Conservation (phyloP, 768 basidiomycete genomes). For the Phaffia tasmanica region DNA sequence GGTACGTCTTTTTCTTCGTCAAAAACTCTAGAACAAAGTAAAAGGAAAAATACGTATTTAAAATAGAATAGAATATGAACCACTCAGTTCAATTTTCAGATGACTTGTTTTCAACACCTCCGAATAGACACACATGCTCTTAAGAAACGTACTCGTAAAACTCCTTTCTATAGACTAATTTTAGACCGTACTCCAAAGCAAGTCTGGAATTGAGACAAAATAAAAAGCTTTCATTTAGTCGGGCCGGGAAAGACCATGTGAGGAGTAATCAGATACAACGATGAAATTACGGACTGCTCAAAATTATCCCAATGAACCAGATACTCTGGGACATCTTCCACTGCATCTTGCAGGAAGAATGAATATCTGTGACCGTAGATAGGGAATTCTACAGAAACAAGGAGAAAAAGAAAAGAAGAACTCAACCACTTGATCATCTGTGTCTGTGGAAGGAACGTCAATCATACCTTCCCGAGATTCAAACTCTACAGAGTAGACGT, state of each 20-base stretch:
- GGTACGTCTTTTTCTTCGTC: slow-evolving; percentile 63
- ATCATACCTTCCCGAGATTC: slow-evolving; percentile 46
- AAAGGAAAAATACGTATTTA: too few species aligned
- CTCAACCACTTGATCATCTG: too few species aligned
- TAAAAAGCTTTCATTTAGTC: background rate
- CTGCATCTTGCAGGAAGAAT: slow-evolving; percentile 88
- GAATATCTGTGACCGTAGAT: slow-evolving; percentile 80
- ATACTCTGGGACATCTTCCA: slow-evolving; percentile 94
- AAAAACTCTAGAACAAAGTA: slow-evolving; percentile 44
- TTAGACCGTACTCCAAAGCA: slow-evolving; percentile 67
- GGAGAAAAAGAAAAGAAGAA: too few species aligned
- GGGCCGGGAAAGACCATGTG: background rate
- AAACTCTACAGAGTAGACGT: slow-evolving; percentile 79
- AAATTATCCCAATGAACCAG: slow-evolving; percentile 94
- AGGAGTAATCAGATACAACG: background rate
- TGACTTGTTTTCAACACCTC: too few species aligned
- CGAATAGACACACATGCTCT: too few species aligned
- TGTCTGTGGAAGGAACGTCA: too few species aligned
- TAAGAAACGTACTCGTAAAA: slow-evolving; percentile 57
- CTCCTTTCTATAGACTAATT: slow-evolving; percentile 65
- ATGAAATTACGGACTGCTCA: slow-evolving; percentile 49
- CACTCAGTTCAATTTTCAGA: too few species aligned
- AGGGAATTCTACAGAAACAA: slow-evolving; percentile 32
- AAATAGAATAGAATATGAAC: too few species aligned
- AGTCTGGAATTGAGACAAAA: slow-evolving; percentile 45